A percentile compares a stretch with the other conserved stretches of the same genome.
Conservation (phyloP, 129 eudicot species). For the Arctium minus region DNA sequence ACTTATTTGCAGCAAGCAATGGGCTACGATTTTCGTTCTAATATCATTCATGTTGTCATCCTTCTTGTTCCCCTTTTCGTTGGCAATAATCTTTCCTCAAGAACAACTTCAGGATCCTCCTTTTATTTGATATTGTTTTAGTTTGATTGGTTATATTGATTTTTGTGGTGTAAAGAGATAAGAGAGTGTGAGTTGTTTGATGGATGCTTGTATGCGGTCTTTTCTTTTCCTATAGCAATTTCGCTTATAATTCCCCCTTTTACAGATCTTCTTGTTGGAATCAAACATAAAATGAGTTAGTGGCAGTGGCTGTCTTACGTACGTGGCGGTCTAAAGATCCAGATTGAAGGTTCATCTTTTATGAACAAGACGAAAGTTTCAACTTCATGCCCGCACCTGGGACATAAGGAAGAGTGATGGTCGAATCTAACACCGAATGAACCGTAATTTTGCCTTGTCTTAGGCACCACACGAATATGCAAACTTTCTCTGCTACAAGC, state of each 20-base stretch:
- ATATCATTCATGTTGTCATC: conserved; percentile 16
- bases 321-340: too few relatives aligned
- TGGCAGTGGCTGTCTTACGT: neutral
- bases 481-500: too few relatives aligned
- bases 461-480: too few relatives aligned
- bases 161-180: conserved; percentile 30
- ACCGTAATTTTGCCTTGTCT: too few relatives aligned
- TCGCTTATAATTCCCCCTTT: conserved; percentile 11
- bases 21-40: conserved; percentile 70
- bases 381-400: too few relatives aligned
- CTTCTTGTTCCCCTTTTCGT: conserved; percentile 21
- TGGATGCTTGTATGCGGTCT: conserved; percentile 36
- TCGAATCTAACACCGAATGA: too few relatives aligned
- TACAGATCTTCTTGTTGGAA: neutral
- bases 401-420: too few relatives aligned
- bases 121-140: conserved; percentile 11
- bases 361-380: too few relatives aligned
- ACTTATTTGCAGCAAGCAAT: conserved; percentile 73
- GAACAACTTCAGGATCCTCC: conserved; percentile 25
- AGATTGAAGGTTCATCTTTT: too few relatives aligned
- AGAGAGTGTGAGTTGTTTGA: conserved; percentile 48
- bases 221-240: conserved; percentile 36
- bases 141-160: conserved; percentile 25
- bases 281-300: neutral
- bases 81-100: conserved; percentile 46